Percentiles rank a stretch among this genome's conserved stretches.
Conservation (phyloP, 257 asterid species). For the Scutellaria barbata region DNA sequence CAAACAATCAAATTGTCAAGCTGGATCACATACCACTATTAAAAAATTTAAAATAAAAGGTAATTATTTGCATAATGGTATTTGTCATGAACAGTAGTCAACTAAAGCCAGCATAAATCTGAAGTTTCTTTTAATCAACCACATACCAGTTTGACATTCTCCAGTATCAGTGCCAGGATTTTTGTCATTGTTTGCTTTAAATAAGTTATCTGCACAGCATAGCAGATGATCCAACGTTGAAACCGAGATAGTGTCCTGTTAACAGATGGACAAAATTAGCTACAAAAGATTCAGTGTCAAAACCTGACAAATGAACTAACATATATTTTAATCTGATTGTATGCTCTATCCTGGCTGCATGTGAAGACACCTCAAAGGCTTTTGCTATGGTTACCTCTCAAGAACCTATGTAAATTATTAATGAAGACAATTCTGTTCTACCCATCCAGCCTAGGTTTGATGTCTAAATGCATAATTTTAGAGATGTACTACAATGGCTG, state of each 20-base stretch:
- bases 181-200: constrained; percentile 40
- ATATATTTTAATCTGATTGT: not conserved
- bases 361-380: not conserved
- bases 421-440: not conserved
- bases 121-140: not conserved
- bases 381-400: not conserved
- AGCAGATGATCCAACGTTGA: constrained; percentile 65
- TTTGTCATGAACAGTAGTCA: constrained; percentile 1
- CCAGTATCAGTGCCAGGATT: constrained; percentile 37
- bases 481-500: not conserved
- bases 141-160: constrained; percentile 50
- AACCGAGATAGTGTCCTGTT: constrained; percentile 53
- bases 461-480: not conserved
- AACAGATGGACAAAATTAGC: constrained; percentile 37
- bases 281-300: constrained; percentile 29
- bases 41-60: not conserved
- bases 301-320: constrained; percentile 31
- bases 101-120: constrained; percentile 20
- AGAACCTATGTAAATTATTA: not conserved
- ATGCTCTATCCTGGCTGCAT: not conserved
- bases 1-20: not conserved
- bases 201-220: constrained; percentile 54
- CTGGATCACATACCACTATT: not conserved
- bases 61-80: not conserved
- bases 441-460: constrained; percentile 8